A percentile compares a stretch with the other conserved stretches of the same genome.
Conservation (phyloP, 768 basidiomycete species). For the Russula ochroleuca region DNA sequence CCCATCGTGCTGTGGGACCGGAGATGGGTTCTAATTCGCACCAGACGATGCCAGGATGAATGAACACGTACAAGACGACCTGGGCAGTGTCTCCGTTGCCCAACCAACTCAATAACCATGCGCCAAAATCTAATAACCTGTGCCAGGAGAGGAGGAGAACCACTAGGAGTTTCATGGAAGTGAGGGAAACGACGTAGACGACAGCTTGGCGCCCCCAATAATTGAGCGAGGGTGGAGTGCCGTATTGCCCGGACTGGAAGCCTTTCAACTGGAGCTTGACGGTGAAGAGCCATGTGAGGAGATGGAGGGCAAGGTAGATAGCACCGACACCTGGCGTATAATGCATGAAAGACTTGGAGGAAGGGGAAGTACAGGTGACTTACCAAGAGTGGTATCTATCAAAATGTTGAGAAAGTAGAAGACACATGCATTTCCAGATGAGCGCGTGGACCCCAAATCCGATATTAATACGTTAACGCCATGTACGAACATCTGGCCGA, state of each 20-base stretch:
- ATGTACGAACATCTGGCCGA: slow-evolving; percentile 82
- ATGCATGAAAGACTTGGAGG: not conserved
- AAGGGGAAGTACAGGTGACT: slow-evolving; percentile 29
- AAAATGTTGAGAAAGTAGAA: slow-evolving; percentile 91
- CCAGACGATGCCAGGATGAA: not conserved
- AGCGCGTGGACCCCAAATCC: slow-evolving; percentile 63
- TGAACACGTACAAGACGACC: slow-evolving; percentile 68
- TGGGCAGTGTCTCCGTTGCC: slow-evolving; percentile 60
- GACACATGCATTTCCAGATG: slow-evolving; percentile 80
- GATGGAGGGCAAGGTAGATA: slow-evolving; percentile 68
- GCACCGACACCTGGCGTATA: slow-evolving; percentile 64
- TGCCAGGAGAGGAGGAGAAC: slow-evolving; percentile 70
- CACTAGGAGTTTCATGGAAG: slow-evolving; percentile 90
- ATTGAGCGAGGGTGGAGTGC: slow-evolving; percentile 67
- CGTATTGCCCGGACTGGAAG: slow-evolving; percentile 85
- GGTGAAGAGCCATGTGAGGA: slow-evolving; percentile 59
- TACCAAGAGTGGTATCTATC: slow-evolving; percentile 87
- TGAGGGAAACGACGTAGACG: slow-evolving; percentile 76
- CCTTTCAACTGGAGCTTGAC: slow-evolving; percentile 65
- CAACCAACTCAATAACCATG: slow-evolving; percentile 82
- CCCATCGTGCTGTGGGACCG: slow-evolving; percentile 68
- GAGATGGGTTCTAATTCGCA: not conserved
- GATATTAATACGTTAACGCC: slow-evolving; percentile 76
- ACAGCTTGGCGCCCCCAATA: slow-evolving; percentile 76
- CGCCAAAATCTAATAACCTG: slow-evolving; percentile 68